A percentile compares a stretch with the other conserved stretches of the same genome.
phyloP scores from a whole-genome alignment of 164 flowering plant genomes.

The Brasenia schreberi region DNA sequence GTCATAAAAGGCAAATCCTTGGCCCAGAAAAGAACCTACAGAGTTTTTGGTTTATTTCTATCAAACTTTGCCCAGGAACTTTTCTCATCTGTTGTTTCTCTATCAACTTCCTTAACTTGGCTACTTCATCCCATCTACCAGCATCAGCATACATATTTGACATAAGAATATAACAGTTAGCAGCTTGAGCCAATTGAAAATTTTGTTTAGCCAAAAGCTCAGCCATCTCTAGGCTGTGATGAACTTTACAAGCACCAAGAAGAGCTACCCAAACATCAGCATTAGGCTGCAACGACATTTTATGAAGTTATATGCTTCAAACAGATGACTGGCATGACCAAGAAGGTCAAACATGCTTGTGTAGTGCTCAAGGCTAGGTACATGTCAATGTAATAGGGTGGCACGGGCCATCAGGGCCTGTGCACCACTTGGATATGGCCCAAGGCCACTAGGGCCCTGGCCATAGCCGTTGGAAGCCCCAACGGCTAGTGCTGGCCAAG shows the following conservation, averaged over 20 bases:
- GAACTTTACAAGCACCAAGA: slow-evolving; percentile 16
- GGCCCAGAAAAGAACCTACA: too few species aligned
- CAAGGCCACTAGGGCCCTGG: too few species aligned
- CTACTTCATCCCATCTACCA: slow-evolving; percentile 24
- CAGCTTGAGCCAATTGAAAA: slow-evolving; percentile 11
- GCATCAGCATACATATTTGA: slow-evolving; percentile 21
- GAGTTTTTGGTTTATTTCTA: neutral
- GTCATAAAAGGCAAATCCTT: too few species aligned
- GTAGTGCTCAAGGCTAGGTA: too few species aligned
- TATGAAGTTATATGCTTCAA: slow-evolving; percentile 15
- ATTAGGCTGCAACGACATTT: slow-evolving; percentile 17
- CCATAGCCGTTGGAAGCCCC: too few species aligned
- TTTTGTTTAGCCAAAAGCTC: slow-evolving; percentile 18
- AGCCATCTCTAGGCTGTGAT: slow-evolving; percentile 18
- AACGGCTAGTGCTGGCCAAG: too few species aligned
- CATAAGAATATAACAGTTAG: slow-evolving; percentile 19
- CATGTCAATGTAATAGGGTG: too few species aligned
- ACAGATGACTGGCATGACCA: slow-evolving; percentile 14
- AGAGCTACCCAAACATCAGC: slow-evolving; percentile 15
- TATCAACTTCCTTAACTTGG: slow-evolving; percentile 17
- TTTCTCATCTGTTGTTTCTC: slow-evolving; percentile 16
- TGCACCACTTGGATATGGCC: too few species aligned
- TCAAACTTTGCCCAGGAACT: slow-evolving; percentile 20
- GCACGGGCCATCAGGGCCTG: too few species aligned
- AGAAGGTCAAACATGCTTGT: slow-evolving; percentile 1